These are phyloP conservation scores for Persicaria maculosa DNA, from an alignment of 148 eudicot genomes.

Conservation along the genomic window DNA sequence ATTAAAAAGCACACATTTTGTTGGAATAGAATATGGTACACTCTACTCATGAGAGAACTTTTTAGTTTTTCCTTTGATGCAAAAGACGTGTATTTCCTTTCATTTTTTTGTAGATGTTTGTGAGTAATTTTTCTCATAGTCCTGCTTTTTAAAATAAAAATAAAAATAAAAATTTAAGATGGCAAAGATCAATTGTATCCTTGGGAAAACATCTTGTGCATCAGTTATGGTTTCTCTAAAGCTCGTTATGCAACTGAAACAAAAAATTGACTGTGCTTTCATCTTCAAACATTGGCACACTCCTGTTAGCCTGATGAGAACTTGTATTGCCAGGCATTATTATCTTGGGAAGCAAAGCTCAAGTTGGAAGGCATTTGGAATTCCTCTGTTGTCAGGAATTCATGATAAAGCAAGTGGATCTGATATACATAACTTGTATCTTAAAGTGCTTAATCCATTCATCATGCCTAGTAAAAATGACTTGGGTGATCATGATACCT, in stretches of 20 bases:
- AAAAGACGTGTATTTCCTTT: not conserved
- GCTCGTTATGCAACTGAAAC: slow-evolving; percentile 1
- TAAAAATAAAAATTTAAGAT: not conserved
- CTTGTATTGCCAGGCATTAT: slow-evolving; percentile 40
- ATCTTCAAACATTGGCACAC: not conserved
- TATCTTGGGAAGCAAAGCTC: slow-evolving; percentile 40
- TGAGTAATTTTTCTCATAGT: not conserved
- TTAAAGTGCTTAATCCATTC: slow-evolving; percentile 56
- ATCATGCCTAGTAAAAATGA: slow-evolving; percentile 30
- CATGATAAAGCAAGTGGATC: slow-evolving; percentile 42
- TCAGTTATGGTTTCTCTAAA: not conserved
- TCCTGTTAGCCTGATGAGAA: not conserved
- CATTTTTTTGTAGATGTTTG: not conserved
- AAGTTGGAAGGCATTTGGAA: slow-evolving; percentile 77
- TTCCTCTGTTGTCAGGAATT: slow-evolving; percentile 66
- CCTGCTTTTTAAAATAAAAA: not conserved
- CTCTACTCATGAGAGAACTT: not conserved
- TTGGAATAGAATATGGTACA: not conserved
- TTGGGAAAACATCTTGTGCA: not conserved
- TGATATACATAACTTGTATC: slow-evolving; percentile 52
- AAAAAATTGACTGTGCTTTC: not conserved
- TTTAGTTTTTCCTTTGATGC: not conserved
- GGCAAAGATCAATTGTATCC: not conserved
- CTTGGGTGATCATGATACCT: slow-evolving; percentile 24
- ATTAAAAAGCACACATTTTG: not conserved